phyloP scores from a whole-genome alignment of 495 filamentous ascomycete species.

The Echria macrotheca region DNA sequence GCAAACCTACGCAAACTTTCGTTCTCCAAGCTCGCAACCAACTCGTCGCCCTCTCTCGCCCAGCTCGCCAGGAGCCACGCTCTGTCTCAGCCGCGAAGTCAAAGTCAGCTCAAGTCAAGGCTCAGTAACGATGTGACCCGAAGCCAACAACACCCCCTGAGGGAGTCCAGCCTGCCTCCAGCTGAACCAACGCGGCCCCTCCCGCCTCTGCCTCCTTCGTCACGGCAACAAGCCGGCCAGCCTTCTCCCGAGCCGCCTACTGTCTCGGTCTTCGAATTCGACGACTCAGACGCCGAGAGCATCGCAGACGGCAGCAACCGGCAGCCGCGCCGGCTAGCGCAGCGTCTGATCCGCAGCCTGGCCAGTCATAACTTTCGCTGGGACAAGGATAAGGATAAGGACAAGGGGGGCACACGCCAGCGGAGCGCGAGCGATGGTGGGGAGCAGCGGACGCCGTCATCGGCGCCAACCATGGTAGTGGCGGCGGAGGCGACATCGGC shows the following conservation, averaged over 20 bases:
- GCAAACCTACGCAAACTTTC: slow-evolving; percentile 14
- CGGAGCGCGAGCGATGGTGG: no score
- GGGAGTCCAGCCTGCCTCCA: background rate
- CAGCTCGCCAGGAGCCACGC: slow-evolving; percentile 12
- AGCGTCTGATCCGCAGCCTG: background rate
- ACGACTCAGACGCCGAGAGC: slow-evolving; percentile 2
- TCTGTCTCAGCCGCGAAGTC: background rate
- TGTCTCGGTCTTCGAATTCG: slow-evolving; percentile 8
- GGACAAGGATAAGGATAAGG: no score
- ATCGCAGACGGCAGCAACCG: background rate
- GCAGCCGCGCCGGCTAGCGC: background rate
- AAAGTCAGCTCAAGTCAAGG: background rate
- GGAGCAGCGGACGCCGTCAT: no score
- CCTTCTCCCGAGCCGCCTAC: background rate
- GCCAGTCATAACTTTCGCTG: background rate
- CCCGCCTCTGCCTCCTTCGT: background rate
- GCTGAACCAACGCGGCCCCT: background rate
- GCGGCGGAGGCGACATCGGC: background rate
- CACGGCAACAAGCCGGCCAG: background rate
- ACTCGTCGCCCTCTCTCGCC: slow-evolving; percentile 16
- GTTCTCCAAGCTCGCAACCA: slow-evolving; percentile 15
- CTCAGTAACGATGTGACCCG: background rate
- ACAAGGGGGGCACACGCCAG: no score
- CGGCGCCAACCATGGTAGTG: no score
- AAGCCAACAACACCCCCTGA: background rate